Evolutionary conservation across 805 yeast genomes (phyloP).

Genomic region (Ogataea saltuana): DNA sequence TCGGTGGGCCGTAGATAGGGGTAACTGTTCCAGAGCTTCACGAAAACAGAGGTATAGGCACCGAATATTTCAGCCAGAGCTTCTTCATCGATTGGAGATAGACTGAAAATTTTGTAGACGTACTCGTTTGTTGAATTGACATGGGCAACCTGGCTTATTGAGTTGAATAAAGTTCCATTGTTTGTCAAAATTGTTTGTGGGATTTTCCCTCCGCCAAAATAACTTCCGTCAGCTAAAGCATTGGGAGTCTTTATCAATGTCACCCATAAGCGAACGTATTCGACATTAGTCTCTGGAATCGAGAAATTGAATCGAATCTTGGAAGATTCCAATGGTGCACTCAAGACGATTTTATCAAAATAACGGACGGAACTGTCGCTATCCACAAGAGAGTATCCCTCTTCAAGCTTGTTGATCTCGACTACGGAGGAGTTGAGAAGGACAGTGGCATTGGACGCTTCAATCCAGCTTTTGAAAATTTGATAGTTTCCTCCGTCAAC

Average conservation of each 20-base stretch:
- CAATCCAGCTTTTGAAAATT: slow-evolving; percentile 43
- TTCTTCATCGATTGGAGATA: slow-evolving; percentile 20
- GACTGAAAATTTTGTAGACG: slow-evolving; percentile 46
- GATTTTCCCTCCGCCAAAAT: slow-evolving; percentile 16
- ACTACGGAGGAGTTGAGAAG: slow-evolving; percentile 34
- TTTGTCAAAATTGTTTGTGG: slow-evolving; percentile 35
- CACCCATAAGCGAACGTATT: slow-evolving; percentile 12
- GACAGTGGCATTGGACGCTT: slow-evolving; percentile 37
- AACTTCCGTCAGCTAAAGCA: slow-evolving; percentile 14
- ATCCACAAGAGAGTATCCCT: slow-evolving; percentile 9
- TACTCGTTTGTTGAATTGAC: slow-evolving; percentile 31
- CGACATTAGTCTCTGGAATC: slow-evolving; percentile 16
- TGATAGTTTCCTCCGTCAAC: slow-evolving; percentile 48
- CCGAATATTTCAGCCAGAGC: slow-evolving; percentile 28
- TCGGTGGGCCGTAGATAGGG: slow-evolving; percentile 40
- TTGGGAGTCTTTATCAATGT: slow-evolving; percentile 34
- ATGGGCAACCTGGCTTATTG: slow-evolving; percentile 36
- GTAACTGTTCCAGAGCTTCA: slow-evolving; percentile 46
- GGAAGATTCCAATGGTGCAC: slow-evolving; percentile 42
- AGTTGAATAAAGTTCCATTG: slow-evolving; percentile 33
- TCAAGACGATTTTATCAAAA: slow-evolving; percentile 47
- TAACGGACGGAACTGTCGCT: slow-evolving; percentile 10
- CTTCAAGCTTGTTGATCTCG: slow-evolving; percentile 12
- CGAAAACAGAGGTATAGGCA: slow-evolving; percentile 27
- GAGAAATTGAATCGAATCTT: slow-evolving; percentile 22